Conservation (phyloP, 225 moss, liverwort and hornwort species). For the Climacium dendroides region DNA sequence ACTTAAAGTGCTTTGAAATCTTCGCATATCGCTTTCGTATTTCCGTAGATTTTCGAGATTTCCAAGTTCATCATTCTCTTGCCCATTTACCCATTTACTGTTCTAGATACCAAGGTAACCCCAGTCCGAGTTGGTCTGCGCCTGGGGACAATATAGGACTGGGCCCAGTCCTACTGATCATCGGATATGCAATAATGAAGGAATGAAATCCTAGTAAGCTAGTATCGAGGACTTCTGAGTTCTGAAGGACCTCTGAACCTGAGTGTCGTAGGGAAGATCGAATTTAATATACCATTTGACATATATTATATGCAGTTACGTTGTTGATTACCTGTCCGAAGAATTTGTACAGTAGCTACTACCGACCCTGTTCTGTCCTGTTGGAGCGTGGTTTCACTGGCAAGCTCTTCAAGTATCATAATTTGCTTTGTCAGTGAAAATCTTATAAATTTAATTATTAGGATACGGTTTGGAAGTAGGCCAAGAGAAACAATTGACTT, state of each 20-base stretch:
- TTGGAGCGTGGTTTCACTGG: background rate
- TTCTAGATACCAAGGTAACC: no score
- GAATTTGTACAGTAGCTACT: background rate
- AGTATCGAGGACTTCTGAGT: no score
- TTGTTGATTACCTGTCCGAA: background rate
- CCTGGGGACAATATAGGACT: no score
- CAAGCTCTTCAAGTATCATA: background rate
- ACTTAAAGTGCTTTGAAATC: background rate
- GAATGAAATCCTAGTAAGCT: background rate
- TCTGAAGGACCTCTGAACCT: background rate
- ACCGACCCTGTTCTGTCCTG: background rate
- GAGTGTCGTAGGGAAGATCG: background rate
- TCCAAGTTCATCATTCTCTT: background rate
- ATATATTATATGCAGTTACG: background rate
- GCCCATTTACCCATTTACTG: background rate
- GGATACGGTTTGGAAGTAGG: background rate
- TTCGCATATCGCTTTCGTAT: background rate
- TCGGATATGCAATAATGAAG: background rate
- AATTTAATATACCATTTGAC: background rate
- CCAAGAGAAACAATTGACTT: background rate
- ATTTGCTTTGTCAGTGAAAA: background rate
- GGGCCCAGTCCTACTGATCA: background rate
- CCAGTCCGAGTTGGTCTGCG: background rate
- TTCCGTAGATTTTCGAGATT: background rate
- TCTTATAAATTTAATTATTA: background rate